Evolutionary conservation across 2,329 filamentous ascomycete species (phyloP).

Genomic region (Gnomoniopsis smithogilvyi): DNA sequence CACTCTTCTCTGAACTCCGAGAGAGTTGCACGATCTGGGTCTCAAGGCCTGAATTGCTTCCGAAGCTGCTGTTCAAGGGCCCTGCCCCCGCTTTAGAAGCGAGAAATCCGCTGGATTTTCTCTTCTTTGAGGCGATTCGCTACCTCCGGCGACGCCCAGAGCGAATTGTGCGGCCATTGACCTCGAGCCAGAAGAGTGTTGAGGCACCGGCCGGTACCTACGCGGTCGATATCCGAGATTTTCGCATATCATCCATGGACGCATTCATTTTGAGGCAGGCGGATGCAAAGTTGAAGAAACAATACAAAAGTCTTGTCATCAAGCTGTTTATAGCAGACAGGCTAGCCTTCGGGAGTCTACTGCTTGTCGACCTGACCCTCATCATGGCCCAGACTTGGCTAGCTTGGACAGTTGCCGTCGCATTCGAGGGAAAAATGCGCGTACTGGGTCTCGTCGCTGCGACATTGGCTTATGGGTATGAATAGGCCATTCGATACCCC

Average conservation of each 20-base stretch:
- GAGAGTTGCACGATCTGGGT: slow-evolving; percentile 58
- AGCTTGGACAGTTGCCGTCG: slow-evolving; percentile 27
- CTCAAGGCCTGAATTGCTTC: slow-evolving; percentile 51
- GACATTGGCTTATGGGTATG: neutral
- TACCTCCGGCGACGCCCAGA: slow-evolving; percentile 39
- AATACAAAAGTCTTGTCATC: slow-evolving; percentile 37
- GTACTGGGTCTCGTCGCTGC: slow-evolving; percentile 6
- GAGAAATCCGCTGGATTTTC: slow-evolving; percentile 34
- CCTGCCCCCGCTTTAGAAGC: slow-evolving; percentile 32
- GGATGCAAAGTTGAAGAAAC: slow-evolving; percentile 23
- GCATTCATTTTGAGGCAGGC: slow-evolving; percentile 39
- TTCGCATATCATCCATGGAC: slow-evolving; percentile 50
- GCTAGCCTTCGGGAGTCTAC: slow-evolving; percentile 34
- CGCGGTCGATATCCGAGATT: slow-evolving; percentile 40
- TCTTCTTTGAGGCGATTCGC: slow-evolving; percentile 42
- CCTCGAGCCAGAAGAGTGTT: slow-evolving; percentile 29
- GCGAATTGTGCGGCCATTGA: slow-evolving; percentile 38
- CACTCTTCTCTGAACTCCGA: slow-evolving; percentile 56
- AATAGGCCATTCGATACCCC: neutral
- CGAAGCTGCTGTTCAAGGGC: slow-evolving; percentile 40
- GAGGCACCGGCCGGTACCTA: slow-evolving; percentile 11
- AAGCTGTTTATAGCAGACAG: slow-evolving; percentile 43
- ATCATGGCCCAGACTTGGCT: slow-evolving; percentile 30
- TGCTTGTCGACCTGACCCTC: slow-evolving; percentile 30
- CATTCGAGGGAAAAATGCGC: slow-evolving; percentile 8